Conservation (phyloP, 169 alveolate species). For the Perkinsus marinus region DNA sequence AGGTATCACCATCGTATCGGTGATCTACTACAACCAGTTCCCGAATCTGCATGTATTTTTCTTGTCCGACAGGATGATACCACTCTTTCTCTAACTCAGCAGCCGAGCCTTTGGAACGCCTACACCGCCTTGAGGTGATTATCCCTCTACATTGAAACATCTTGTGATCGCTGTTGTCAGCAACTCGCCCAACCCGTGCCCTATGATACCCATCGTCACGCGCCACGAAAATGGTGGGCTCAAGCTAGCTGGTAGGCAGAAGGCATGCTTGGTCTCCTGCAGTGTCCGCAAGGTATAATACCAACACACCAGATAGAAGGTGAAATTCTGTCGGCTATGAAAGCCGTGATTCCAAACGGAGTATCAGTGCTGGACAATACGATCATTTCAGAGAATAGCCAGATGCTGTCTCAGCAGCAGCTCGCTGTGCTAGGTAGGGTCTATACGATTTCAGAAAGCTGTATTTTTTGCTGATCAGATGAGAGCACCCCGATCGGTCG, state of each 20-base stretch:
- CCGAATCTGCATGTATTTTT: neutral
- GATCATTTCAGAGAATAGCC: neutral
- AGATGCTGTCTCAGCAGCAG: neutral
- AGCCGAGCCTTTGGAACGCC: neutral
- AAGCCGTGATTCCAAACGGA: neutral
- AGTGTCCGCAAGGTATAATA: neutral
- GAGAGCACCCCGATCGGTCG: neutral
- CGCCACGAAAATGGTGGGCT: neutral
- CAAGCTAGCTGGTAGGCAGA: neutral
- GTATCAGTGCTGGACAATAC: neutral
- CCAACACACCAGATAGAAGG: neutral
- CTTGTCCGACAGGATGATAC: neutral
- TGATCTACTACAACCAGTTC: neutral
- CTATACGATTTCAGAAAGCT: neutral
- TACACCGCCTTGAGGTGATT: neutral
- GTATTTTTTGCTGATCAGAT: neutral
- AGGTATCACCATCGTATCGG: neutral
- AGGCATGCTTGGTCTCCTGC: too few species aligned
- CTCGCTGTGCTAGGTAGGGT: neutral
- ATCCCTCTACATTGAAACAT: neutral
- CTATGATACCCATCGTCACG: neutral
- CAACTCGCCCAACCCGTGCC: neutral
- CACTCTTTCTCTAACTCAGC: neutral
- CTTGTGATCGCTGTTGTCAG: neutral
- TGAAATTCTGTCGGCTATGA: neutral